A percentile compares a stretch with the other conserved stretches of the same genome.
phyloP scores from a whole-genome alignment of 371 early-diverging fungal species.

The Entomophthora muscae region DNA sequence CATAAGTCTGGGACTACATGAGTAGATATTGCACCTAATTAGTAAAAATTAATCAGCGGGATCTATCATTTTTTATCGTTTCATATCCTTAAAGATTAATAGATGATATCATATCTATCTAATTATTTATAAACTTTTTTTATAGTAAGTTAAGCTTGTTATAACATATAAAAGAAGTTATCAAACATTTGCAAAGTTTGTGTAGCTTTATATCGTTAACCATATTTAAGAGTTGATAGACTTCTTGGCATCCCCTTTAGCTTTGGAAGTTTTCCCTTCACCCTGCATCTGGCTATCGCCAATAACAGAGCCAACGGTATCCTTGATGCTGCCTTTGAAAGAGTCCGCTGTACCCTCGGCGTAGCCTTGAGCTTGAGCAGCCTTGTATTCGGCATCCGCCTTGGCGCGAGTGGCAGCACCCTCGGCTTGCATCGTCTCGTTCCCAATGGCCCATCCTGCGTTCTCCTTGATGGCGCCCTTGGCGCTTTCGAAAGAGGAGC shows the following conservation, averaged over 20 bases:
- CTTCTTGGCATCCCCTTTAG: background rate
- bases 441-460: constrained; percentile 12
- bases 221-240: constrained; percentile 2
- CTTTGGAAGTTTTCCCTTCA: constrained; percentile 15
- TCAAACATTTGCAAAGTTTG: too few species aligned
- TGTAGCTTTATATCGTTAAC: too few species aligned
- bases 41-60: too few species aligned
- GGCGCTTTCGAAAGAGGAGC: background rate
- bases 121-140: too few species aligned
- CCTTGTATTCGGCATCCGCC: constrained; percentile 12
- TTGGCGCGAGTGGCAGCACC: too few species aligned
- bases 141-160: too few species aligned
- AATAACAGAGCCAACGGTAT: constrained; percentile 18
- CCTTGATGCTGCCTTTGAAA: constrained; percentile 19
- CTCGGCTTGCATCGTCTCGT: constrained; percentile 12
- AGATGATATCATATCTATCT: too few species aligned
- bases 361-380: constrained; percentile 8
- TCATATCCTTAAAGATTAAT: too few species aligned
- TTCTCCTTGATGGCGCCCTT: constrained; percentile 13
- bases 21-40: too few species aligned
- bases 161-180: too few species aligned
- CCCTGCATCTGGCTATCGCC: constrained; percentile 24
- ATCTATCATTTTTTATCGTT: too few species aligned
- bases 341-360: constrained; percentile 5
- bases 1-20: too few species aligned